A percentile compares a stretch with the other conserved stretches of the same genome.
Evolutionary conservation across 2,329 filamentous ascomycete genomes (phyloP).

Genomic region (Aspergillus aculeatus): DNA sequence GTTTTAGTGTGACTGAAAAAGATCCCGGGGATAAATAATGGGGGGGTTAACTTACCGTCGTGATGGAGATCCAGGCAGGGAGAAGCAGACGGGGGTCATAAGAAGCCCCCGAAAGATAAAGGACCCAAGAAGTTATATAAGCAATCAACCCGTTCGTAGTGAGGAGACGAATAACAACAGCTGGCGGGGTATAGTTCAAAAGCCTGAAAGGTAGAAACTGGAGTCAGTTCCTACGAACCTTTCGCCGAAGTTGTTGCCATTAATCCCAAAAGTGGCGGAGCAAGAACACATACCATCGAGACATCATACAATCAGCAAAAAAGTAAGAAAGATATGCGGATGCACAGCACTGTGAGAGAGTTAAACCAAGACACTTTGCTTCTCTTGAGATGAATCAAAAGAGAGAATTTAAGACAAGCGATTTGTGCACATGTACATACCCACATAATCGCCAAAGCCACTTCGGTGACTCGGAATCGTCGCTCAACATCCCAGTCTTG

Average conservation of each 20-base stretch:
- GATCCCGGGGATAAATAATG: neutral
- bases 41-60: constrained; percentile 55
- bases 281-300: constrained; percentile 61
- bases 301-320: constrained; percentile 83
- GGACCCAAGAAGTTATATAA: constrained; percentile 70
- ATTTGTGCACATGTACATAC: constrained; percentile 47
- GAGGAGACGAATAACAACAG: constrained; percentile 75
- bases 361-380: neutral
- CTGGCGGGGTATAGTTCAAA: constrained; percentile 74
- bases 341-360: constrained; percentile 61
- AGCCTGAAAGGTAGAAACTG: constrained; percentile 54
- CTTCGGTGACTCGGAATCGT: constrained; percentile 63
- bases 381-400: no score
- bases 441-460: constrained; percentile 71
- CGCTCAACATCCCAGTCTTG: constrained; percentile 47
- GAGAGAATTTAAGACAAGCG: no score
- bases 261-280: neutral
- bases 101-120: constrained; percentile 68
- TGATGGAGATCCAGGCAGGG: constrained; percentile 75
- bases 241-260: neutral
- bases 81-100: constrained; percentile 69
- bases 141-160: constrained; percentile 73
- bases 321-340: constrained; percentile 78
- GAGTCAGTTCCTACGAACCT: neutral
- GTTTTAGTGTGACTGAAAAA: neutral